Percentiles rank a stretch among this genome's conserved stretches.
Conservation (phyloP, 2,329 filamentous ascomycete species). For the Epichloe baconii region DNA sequence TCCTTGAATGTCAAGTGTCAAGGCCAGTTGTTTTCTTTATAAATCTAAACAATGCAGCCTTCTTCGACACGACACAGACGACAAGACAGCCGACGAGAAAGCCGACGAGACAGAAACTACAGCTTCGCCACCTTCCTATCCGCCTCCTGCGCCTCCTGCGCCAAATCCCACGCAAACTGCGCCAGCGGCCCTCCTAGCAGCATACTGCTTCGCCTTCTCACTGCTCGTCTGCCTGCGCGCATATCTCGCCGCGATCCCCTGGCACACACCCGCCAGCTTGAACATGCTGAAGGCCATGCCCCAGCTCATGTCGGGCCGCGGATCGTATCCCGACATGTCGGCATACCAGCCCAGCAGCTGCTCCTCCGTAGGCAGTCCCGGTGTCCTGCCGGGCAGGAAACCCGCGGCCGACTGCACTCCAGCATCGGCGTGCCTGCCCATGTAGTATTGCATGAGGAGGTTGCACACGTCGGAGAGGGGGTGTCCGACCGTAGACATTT, state of each 20-base stretch:
- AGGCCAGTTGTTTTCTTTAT: too few species aligned
- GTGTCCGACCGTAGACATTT: constrained; percentile 97
- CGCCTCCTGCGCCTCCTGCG: constrained; percentile 40
- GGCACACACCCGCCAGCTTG: constrained; percentile 49
- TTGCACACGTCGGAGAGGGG: constrained; percentile 80
- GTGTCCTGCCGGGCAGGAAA: constrained; percentile 50
- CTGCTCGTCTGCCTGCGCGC: constrained; percentile 83
- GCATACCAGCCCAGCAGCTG: constrained; percentile 30
- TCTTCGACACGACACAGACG: neutral
- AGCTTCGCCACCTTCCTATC: constrained; percentile 16
- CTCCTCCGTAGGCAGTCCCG: constrained; percentile 42
- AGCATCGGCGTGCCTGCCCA: constrained; percentile 15
- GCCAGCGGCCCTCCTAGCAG: constrained; percentile 57
- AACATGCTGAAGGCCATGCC: constrained; percentile 51
- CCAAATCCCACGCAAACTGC: constrained; percentile 64
- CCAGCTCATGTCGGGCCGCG: constrained; percentile 45
- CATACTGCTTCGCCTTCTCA: constrained; percentile 63
- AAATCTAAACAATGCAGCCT: too few species aligned
- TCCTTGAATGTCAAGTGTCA: too few species aligned
- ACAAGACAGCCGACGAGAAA: neutral
- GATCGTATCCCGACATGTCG: constrained; percentile 54
- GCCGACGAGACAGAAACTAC: constrained; percentile 7
- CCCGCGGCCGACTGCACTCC: constrained; percentile 22
- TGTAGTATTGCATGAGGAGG: constrained; percentile 37
- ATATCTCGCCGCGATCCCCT: constrained; percentile 85